These are phyloP conservation scores for Hygrocybe coccinea DNA, from an alignment of 768 basidiomycete genomes.

Conservation along the genomic window DNA sequence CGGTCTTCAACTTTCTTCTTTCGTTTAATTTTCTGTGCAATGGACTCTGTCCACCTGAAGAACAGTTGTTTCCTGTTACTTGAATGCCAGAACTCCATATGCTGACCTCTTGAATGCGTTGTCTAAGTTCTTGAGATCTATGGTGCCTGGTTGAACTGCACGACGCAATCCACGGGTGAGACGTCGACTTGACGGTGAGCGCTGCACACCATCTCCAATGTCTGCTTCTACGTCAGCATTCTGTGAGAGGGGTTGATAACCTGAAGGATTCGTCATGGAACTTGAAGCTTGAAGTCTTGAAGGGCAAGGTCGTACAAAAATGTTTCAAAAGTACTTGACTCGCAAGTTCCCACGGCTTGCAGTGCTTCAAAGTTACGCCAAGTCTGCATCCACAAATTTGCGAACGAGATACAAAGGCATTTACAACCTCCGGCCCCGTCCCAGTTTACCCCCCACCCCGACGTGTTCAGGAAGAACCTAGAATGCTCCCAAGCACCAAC, in stretches of 20 bases:
- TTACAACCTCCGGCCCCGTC: too few relatives aligned
- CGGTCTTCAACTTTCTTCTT: slow-evolving; percentile 63
- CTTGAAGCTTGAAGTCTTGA: too few relatives aligned
- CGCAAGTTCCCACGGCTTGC: too few relatives aligned
- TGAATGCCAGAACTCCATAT: neutral
- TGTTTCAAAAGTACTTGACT: too few relatives aligned
- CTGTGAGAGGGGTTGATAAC: slow-evolving; percentile 46
- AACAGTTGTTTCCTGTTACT: neutral
- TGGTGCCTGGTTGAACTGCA: slow-evolving; percentile 51
- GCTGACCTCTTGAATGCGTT: slow-evolving; percentile 74
- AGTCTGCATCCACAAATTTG: too few relatives aligned
- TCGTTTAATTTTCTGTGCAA: slow-evolving; percentile 79
- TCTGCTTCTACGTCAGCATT: slow-evolving; percentile 39
- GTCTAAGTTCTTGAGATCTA: slow-evolving; percentile 77
- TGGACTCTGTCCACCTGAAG: slow-evolving; percentile 77
- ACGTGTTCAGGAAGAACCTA: too few relatives aligned
- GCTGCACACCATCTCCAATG: slow-evolving; percentile 29
- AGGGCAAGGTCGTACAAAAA: too few relatives aligned
- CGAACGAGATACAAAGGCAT: too few relatives aligned
- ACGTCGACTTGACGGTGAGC: slow-evolving; percentile 20
- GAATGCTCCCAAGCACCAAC: too few relatives aligned
- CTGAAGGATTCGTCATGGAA: slow-evolving; percentile 21
- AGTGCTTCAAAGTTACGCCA: too few relatives aligned
- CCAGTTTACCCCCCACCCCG: too few relatives aligned
- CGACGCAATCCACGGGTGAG: slow-evolving; percentile 33